Evolutionary conservation across 2,329 filamentous ascomycete genomes (phyloP), one percentile per base, ranked within the genome.

Genomic region (Colletotrichum incanum): DNA sequence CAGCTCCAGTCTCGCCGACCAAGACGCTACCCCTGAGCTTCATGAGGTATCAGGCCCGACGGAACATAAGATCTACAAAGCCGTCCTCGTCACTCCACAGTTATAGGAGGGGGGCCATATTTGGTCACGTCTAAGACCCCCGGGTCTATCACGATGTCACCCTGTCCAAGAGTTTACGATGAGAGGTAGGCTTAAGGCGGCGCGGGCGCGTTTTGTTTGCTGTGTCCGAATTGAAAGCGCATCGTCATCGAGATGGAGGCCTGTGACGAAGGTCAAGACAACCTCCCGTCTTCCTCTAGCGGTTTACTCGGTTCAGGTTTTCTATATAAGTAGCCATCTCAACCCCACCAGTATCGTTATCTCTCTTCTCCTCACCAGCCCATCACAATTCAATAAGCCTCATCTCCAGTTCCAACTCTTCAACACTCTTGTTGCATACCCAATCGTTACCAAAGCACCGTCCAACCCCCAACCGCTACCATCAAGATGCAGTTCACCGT

Each of bases 401-500:
- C 28, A 14, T 23, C 16, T 43, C 9, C 56, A 49, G 3, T 49
- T n/a, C 60, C 28, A 41, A 65, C 34, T 14, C 31, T 7, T 7
- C 50, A 67, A 31, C 23, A 28, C 31, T 28, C n/a, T 39, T 50
- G 58, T 50, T 31, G n/a, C n/a, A 26, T 12, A 47, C 43, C 9
- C 28, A 59, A 52, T 20, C 50, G 12, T 41, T 55, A 34, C 23
- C 49, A 9, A 20, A 26, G 39, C 20, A n/a, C 4, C n/a, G 18
- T 5, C 7, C 28, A 54, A 62, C 18, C 23, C 20, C 20, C 59
- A 47, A 23, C 18, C 50, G 23, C 56, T 23, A 12, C 41, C 16
- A 20, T 18, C 47, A 74, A 56, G 23, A 74, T 75, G 73, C 61
- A 74, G 69, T 69, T 75, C 73, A 39, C 73, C 72, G 26, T 62